Percentiles rank a stretch among this genome's conserved stretches.
phyloP scores from a whole-genome alignment of 1,139 yeast genomes.

The Arxiozyma telluris region DNA sequence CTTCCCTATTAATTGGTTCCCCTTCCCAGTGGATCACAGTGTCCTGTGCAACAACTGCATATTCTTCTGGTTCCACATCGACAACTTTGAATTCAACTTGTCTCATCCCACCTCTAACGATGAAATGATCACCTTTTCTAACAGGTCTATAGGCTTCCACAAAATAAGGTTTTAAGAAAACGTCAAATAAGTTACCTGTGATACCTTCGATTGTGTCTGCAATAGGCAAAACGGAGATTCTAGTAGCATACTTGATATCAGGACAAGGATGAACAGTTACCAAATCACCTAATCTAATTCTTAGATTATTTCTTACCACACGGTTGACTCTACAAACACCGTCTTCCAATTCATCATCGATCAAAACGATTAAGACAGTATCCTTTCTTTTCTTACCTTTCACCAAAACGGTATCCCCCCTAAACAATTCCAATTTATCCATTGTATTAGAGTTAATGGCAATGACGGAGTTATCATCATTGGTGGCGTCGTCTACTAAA shows the following conservation, averaged over 20 bases:
- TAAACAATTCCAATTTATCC: slow-evolving; percentile 89
- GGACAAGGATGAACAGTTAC: slow-evolving; percentile 92
- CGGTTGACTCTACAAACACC: slow-evolving; percentile 93
- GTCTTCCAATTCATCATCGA: slow-evolving; percentile 94
- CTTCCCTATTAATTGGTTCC: slow-evolving; percentile 97
- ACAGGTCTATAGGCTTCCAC: slow-evolving; percentile 99
- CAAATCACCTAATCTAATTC: slow-evolving; percentile 90
- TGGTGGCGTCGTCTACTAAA: slow-evolving; percentile 92
- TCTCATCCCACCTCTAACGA: slow-evolving; percentile 98
- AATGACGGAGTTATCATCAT: slow-evolving; percentile 94
- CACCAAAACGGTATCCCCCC: slow-evolving; percentile 95
- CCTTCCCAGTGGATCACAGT: slow-evolving; percentile 98
- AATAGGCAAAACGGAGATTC: slow-evolving; percentile 93
- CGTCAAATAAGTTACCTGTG: slow-evolving; percentile 96
- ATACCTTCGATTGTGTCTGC: slow-evolving; percentile 98
- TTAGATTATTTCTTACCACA: slow-evolving; percentile 88
- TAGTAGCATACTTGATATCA: slow-evolving; percentile 86
- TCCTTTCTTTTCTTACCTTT: slow-evolving; percentile 98
- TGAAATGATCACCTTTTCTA: slow-evolving; percentile 92
- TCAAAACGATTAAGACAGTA: slow-evolving; percentile 91
- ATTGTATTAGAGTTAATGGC: slow-evolving; percentile 91
- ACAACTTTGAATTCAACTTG: slow-evolving; percentile 98
- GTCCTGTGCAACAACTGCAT: slow-evolving; percentile 97
- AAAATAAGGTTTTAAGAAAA: slow-evolving; percentile 92
- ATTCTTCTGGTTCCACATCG: slow-evolving; percentile 95